Base-by-base conservation (phyloP, 2,329 filamentous ascomycete genomes). In the Cladosporium sp. region DNA sequence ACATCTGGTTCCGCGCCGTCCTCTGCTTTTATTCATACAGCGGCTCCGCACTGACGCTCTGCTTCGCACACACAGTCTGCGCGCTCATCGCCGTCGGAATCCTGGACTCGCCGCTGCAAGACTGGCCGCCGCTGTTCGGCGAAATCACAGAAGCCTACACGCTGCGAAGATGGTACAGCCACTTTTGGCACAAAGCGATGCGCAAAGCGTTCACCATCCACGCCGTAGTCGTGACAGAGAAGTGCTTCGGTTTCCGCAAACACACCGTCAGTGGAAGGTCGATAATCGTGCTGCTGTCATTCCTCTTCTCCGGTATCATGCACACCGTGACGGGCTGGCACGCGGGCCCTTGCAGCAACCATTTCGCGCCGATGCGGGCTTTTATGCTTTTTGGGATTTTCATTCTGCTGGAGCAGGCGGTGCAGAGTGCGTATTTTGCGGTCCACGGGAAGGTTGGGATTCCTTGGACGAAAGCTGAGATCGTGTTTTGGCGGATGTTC, bases 141-240 rank as follows among this genome's bases (percentile, higher is more conserved):
- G 17, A 37, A 14, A 36, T 52, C 17, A 42, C 7, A 11, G 37
- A 58, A 45, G 55, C 55, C 8, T 58, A 58, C 38, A 45, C 47
- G 8, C n/a, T 58, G 17, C 55, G 49, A 17, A 43, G 55, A 9
- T 58, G 47, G 47, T 58, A 58, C 20, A 58, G 55, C 47, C 55
- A 51, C 20, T 58, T 58, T 39, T 58, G 55, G 55, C 55, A 58
- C 55, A 51, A 58, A 17, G 47, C 49, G 47, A 51, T 52, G 47
- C 45, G 55, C 8, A 51, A 51, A 34, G 55, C 55, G 19, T 58
- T 58, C 38, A 58, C 55, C 19, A 22, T 58, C 11, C 55, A 58
- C 20, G 55, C 55, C 20, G 47, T 38, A 0, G 47, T 45, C 3
- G 19, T 58, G 2, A 51, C 47, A 5, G 55, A 51, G 30, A 34